Evolutionary conservation across 106 monocot genomes (phyloP), one percentile per base, ranked within the genome.

Genomic region (Acorus calamus): DNA sequence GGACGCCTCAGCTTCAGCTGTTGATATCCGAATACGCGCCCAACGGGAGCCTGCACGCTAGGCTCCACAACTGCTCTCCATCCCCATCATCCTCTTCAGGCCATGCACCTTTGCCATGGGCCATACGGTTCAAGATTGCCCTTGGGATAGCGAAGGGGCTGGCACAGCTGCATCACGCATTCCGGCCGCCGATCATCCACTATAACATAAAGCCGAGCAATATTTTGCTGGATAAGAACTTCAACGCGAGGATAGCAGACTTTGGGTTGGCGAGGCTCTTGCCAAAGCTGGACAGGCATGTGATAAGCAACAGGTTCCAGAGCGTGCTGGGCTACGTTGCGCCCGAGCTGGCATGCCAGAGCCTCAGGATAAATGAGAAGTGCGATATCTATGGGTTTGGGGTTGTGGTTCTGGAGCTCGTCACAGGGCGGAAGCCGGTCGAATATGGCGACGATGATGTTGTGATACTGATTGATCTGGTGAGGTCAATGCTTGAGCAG

Each of bases 341-440:
- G 45, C 94, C 94, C 0, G 94, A 96, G 64, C 70, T 90, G 47
- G 80, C 87, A 0, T 87, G 91, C 77, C 79, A 75, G 59, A 88
- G 91, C 74, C 42, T 88, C 58, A 55, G 87, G 49, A 63, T 83
- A 11, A 88, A 79, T 47, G 96, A 96, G 74, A 91, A 91, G 65
- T 87, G 91, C 53, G 96, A 96, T 49, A 82, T 96, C 12, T 91
- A 91, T 50, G 82, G 82, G 5, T 91, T 74, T 53, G 96, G 96
- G 2, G 87, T 91, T 51, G 56, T 85, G 55, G 67, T 88, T 13
- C 71, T 91, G 57, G 96, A 96, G 77, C 72, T 96, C 4, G 96
- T 96, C 57, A 96, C 91, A 9, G 96, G 96, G 56, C 71, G 73
- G 74, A 78, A 57, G 80, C 68, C 83, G 6, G 86, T 83, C 47